Percentiles rank a stretch among this genome's conserved stretches.
phyloP scores from a whole-genome alignment of 2,329 filamentous ascomycete genomes.

The Exophiala phaeomuriformis region DNA sequence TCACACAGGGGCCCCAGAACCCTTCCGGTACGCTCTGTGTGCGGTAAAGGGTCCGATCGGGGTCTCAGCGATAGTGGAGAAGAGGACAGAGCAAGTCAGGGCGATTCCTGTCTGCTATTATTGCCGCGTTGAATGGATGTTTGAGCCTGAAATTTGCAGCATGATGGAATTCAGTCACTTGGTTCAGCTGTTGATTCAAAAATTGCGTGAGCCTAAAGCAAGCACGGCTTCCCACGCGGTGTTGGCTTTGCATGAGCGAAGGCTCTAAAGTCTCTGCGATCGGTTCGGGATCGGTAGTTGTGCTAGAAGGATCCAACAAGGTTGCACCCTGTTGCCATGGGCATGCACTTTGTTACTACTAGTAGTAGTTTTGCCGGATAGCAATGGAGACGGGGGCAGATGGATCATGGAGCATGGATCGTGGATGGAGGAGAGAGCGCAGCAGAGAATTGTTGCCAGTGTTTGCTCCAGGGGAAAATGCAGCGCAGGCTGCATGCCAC shows the following conservation, averaged over 20 bases:
- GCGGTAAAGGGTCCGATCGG: background rate
- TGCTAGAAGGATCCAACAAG: background rate
- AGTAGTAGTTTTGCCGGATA: background rate
- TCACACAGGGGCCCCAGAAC: too few species aligned
- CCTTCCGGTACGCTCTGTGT: too few species aligned
- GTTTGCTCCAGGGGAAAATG: background rate
- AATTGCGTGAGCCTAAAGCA: background rate
- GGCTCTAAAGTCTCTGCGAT: too few species aligned
- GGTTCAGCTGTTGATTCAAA: background rate
- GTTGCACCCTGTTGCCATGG: background rate
- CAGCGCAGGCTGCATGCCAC: background rate
- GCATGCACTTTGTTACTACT: background rate
- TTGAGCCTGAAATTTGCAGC: background rate
- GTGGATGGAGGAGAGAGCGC: background rate
- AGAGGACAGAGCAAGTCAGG: background rate
- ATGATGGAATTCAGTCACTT: background rate
- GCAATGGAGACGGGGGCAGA: background rate
- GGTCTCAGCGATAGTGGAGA: background rate
- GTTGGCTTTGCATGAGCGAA: too few species aligned
- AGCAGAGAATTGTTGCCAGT: background rate
- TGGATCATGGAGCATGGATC: background rate
- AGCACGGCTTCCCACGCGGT: background rate
- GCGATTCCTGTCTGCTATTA: too few species aligned
- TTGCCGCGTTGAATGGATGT: too few species aligned
- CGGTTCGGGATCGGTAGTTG: too few species aligned